These are phyloP conservation scores for Pseudomonodictys pantanalensis DNA, from an alignment of 495 filamentous ascomycete species.

Conservation along the genomic window DNA sequence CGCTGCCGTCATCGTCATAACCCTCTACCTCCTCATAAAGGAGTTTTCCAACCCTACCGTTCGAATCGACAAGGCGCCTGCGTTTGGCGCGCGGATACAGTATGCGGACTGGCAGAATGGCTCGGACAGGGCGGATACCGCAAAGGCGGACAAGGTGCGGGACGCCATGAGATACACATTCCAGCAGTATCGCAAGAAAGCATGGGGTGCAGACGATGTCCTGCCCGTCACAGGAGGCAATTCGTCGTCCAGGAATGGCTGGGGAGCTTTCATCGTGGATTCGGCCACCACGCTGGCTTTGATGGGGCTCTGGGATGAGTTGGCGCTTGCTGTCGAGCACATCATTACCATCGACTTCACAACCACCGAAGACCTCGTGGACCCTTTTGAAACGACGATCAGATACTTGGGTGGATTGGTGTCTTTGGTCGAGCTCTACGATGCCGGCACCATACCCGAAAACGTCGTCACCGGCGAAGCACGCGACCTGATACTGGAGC, in stretches of 20 bases:
- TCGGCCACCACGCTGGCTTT: slow-evolving; percentile 37
- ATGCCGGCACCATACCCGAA: slow-evolving; percentile 31
- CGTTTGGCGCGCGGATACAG: slow-evolving; percentile 24
- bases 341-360: slow-evolving; percentile 38
- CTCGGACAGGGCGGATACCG: slow-evolving; percentile 25
- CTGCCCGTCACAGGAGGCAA: slow-evolving; percentile 32
- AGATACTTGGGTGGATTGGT: slow-evolving; percentile 38
- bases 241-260: slow-evolving; percentile 35
- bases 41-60: slow-evolving; percentile 25
- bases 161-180: slow-evolving; percentile 39
- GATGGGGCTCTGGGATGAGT: slow-evolving; percentile 41
- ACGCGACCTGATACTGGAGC: slow-evolving; percentile 30
- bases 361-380: slow-evolving; percentile 31
- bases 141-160: slow-evolving; percentile 26
- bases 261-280: slow-evolving; percentile 42
- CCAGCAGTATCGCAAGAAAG: slow-evolving; percentile 31
- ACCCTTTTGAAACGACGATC: slow-evolving; percentile 40
- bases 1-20: slow-evolving; percentile 35
- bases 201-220: slow-evolving; percentile 40
- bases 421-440: slow-evolving; percentile 35
- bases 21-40: slow-evolving; percentile 37
- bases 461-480: slow-evolving; percentile 20
- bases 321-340: slow-evolving; percentile 31
- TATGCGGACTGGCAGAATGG: slow-evolving; percentile 27
- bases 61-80: slow-evolving; percentile 1